A percentile compares a stretch with the other conserved stretches of the same genome.
Evolutionary conservation across 2,329 filamentous ascomycete species (phyloP).

Genomic region (Orbilia quercus): DNA sequence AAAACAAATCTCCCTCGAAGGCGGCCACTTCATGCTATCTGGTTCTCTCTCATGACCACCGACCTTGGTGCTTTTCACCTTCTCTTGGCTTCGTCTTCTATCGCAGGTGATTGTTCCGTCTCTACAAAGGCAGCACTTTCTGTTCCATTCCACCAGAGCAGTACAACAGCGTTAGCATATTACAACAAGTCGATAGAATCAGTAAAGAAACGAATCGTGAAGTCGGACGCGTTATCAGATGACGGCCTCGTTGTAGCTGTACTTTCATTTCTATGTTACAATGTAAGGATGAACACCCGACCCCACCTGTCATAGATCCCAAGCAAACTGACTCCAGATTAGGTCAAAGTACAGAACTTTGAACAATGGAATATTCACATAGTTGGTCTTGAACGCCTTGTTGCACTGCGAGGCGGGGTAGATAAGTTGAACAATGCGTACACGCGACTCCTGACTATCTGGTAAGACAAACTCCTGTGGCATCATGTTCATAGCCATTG

Average conservation of each 20-base stretch:
- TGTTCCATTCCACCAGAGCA: slow-evolving; percentile 3
- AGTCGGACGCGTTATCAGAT: slow-evolving; percentile 23
- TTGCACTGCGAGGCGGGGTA: slow-evolving; percentile 26
- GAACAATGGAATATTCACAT: slow-evolving; percentile 32
- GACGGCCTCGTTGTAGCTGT: slow-evolving; percentile 26
- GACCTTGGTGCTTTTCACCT: slow-evolving; percentile 27
- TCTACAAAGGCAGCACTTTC: slow-evolving; percentile 1
- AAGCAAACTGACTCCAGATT: slow-evolving; percentile 8
- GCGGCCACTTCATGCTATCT: slow-evolving; percentile 21
- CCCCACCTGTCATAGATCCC: slow-evolving; percentile 2
- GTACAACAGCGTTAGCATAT: slow-evolving; percentile 23
- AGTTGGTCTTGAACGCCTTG: slow-evolving; percentile 17
- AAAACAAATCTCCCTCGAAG: slow-evolving; percentile 18
- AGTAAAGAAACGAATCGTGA: slow-evolving; percentile 25
- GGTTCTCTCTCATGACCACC: slow-evolving; percentile 27
- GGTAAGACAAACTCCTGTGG: slow-evolving; percentile 14
- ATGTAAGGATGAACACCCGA: slow-evolving; percentile 15
- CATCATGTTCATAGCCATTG: slow-evolving; percentile 4
- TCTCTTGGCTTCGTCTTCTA: slow-evolving; percentile 23
- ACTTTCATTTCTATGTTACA: slow-evolving; percentile 33
- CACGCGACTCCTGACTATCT: slow-evolving; percentile 18
- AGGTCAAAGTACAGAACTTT: slow-evolving; percentile 27
- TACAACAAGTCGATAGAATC: slow-evolving; percentile 32
- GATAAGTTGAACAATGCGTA: slow-evolving; percentile 19
- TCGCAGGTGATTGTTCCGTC: neutral